Conservation (phyloP, 2,329 filamentous ascomycete species). For the Emmonsiellopsis sp. region DNA sequence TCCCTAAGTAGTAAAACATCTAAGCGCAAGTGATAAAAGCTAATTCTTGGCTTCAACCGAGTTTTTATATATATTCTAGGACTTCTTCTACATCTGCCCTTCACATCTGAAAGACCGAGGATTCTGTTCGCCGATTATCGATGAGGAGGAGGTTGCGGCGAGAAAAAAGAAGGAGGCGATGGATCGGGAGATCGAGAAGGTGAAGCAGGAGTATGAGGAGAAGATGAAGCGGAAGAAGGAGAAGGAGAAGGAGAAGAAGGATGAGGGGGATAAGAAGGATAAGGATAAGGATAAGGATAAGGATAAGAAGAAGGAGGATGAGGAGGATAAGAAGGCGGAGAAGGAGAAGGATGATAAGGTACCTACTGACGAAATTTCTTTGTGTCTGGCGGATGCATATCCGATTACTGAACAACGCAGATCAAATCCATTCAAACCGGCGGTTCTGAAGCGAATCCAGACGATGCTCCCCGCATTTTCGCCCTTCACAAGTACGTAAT, state of each 20-base stretch:
- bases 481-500: slow-evolving; percentile 62
- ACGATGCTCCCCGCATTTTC: slow-evolving; percentile 68
- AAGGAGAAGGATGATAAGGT: slow-evolving; percentile 49
- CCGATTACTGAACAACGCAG: slow-evolving; percentile 15
- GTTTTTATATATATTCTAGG: slow-evolving; percentile 36
- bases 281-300: slow-evolving; percentile 40
- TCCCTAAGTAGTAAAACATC: not conserved
- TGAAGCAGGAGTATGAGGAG: slow-evolving; percentile 58
- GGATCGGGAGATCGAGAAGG: slow-evolving; percentile 37
- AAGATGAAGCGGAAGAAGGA: slow-evolving; percentile 64
- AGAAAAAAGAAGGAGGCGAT: slow-evolving; percentile 36
- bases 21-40: not conserved
- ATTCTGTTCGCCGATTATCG: slow-evolving; percentile 58
- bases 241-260: slow-evolving; percentile 42
- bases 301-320: slow-evolving; percentile 37
- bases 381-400: not conserved
- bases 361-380: slow-evolving; percentile 1
- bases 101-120: slow-evolving; percentile 72
- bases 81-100: slow-evolving; percentile 88
- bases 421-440: slow-evolving; percentile 40
- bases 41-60: not conserved
- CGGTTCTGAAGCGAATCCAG: slow-evolving; percentile 22
- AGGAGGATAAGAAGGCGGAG: slow-evolving; percentile 34
- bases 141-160: slow-evolving; percentile 33
- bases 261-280: slow-evolving; percentile 41